Base-by-base conservation (phyloP, 225 moss, liverwort and hornwort genomes). In the Rhytidiadelphus loreus region DNA sequence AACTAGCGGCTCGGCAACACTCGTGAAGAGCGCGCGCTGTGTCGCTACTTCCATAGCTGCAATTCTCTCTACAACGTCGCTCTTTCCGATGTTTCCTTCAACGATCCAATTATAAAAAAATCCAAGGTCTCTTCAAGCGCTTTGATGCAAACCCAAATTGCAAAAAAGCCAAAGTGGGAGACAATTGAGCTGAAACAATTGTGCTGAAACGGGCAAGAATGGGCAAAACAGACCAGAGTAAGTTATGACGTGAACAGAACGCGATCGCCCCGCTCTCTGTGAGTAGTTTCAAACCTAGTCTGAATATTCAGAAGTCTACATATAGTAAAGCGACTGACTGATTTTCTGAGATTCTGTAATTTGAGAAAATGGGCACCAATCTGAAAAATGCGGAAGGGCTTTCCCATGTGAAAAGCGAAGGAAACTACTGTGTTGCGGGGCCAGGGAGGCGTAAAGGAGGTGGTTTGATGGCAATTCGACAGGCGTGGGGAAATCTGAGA, bases 11-110 rank as follows among this genome's bases (percentile, higher is more conserved):
- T 88, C 92, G 41, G 85, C 53, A 82, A 77, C 82, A 50, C 72
- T 91, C 53, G 70, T 64, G 81, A 86, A 87, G 86, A 92, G 87
- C 70, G 91, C 80, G 29, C 91, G 91, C 80, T 91, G 94, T 61
- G 89, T 85, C 44, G 69, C 89, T 9, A 94, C 88, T 77, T 89
- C 94, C 94, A 94, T 94, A 41, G 35, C 86, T 77, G n/a, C 39
- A 39, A 48, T 44, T 65, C 75, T 30, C 85, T 44, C 26, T 44
- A 50, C 64, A 35, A 35, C 3, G 33, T 21, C 87, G 60, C 81
- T 63, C 82, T 57, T 32, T 50, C 64, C 29, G 59, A n/a, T 30
- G 35, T 26, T 70, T 63, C 58, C n/a, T 73, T 60, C 33, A 35
- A 39, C 10, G 57, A 83, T 77, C 61, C 64, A 43, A 33, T 50